phyloP scores from a whole-genome alignment of 805 yeast genomes.

The Teunomyces gatunensis region DNA sequence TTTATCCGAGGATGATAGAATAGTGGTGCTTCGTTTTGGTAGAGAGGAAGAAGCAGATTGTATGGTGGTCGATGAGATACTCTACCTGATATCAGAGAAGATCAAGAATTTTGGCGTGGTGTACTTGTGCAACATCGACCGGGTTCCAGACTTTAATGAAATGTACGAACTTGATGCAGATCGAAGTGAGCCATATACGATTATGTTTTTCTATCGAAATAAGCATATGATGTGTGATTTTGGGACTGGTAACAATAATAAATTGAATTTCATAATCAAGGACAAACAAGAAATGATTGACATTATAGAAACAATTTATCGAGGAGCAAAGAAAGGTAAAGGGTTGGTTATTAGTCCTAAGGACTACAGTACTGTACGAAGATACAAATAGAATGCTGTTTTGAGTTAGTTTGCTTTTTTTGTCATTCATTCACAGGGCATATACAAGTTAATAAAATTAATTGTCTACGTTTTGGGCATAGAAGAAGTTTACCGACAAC shows the following conservation, averaged over 20 bases:
- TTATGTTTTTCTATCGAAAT: conserved; percentile 91
- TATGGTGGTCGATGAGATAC: conserved; percentile 85
- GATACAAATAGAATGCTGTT: background rate
- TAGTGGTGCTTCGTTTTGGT: conserved; percentile 89
- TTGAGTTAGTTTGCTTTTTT: background rate
- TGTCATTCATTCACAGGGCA: background rate
- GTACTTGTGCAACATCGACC: conserved; percentile 83
- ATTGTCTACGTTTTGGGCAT: conserved; percentile 57
- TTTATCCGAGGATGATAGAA: conserved; percentile 80
- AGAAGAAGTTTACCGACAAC: conserved; percentile 78
- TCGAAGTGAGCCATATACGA: conserved; percentile 71
- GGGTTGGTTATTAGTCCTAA: conserved; percentile 87
- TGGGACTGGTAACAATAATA: conserved; percentile 97
- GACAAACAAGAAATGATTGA: conserved; percentile 90
- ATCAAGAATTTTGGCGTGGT: conserved; percentile 85
- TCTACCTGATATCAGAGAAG: conserved; percentile 76
- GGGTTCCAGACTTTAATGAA: conserved; percentile 83
- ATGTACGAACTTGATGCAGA: conserved; percentile 74
- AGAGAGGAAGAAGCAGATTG: conserved; percentile 72
- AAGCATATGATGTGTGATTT: conserved; percentile 98
- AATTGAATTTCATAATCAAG: conserved; percentile 71
- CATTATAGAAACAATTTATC: conserved; percentile 80
- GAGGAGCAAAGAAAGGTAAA: conserved; percentile 91
- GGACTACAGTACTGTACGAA: conserved; percentile 46
- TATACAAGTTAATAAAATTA: background rate